Base-by-base conservation (phyloP, 306 rosid species). In the Lotus japonicus region DNA sequence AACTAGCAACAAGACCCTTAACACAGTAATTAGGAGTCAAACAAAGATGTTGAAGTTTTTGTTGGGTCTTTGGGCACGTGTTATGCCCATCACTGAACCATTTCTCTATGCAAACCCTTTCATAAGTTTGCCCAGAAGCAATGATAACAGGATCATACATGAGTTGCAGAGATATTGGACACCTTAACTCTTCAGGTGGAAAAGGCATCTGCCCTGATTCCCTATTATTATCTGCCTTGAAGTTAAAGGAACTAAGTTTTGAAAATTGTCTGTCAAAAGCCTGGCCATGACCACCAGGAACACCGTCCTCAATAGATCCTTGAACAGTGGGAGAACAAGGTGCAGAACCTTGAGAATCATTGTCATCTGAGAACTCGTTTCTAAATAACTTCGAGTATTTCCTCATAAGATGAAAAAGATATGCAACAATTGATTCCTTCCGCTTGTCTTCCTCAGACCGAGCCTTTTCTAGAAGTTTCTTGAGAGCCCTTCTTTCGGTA, bases 51-150 rank as follows among this genome's bases (percentile, higher is more conserved):
- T 86, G 71, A 77, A 95, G 86, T 66, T 69, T 81, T 59, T 88
- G 92, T 65, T 85, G 85, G 73, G 95, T 88, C 83, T 95, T 95
- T 59, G 99, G 97, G 80, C 99, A 95, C 66, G 81, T 88, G 66
- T 65, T 79, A 66, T 88, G 96, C 76, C 99, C 97, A 78, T 95
- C 95, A 68, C 74, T 38, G 56, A 95, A 84, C 99, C 99, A 95
- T 76, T 88, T 95, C 82, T 90, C 99, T 59, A 95, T 85, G 78
- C 99, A 95, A 68, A 84, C 80, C 80, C 92, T 85, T 80, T 95
- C 99, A 78, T 85, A 95, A 56, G 99, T 95, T 81, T 90, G 99
- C 68, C 99, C 99, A 8, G 99, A 90, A 72, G 91, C 89, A 74
- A 95, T 88, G 72, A 95, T 88, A 28, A 95, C 96, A 9, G 99